These are phyloP conservation scores for Fusarium illudens DNA, from an alignment of 2,329 filamentous ascomycete species.

Conservation along the genomic window DNA sequence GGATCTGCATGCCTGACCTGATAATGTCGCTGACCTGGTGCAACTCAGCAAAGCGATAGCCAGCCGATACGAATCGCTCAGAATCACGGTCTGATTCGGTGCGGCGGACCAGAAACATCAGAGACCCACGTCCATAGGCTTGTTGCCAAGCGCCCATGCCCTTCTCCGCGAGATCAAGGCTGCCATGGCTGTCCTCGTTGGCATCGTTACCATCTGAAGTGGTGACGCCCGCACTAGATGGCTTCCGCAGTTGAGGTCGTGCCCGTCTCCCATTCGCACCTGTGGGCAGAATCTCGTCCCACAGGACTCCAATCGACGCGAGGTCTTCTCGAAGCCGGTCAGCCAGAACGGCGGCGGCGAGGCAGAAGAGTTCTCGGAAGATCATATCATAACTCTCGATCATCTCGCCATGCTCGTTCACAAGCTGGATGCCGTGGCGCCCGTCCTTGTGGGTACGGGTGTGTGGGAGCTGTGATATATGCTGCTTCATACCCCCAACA, in stretches of 20 bases:
- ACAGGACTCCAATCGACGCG: constrained; percentile 72
- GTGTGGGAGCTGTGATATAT: constrained; percentile 64
- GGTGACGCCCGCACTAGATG: constrained; percentile 14
- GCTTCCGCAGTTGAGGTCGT: constrained; percentile 25
- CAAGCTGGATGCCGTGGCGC: constrained; percentile 52
- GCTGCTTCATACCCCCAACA: constrained; percentile 75
- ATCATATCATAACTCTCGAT: constrained; percentile 77
- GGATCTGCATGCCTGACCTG: constrained; percentile 77
- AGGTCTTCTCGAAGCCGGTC: constrained; percentile 70
- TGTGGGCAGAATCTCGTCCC: constrained; percentile 78
- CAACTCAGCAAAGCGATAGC: constrained; percentile 79
- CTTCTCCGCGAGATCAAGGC: constrained; percentile 54
- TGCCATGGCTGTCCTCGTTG: constrained; percentile 32
- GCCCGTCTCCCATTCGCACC: constrained; percentile 51
- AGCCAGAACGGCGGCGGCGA: constrained; percentile 79
- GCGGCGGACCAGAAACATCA: constrained; percentile 80
- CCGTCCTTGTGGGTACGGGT: constrained; percentile 34
- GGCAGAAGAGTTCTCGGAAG: constrained; percentile 85
- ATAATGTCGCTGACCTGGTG: constrained; percentile 75
- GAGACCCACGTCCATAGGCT: constrained; percentile 73
- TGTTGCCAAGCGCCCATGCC: constrained; percentile 43
- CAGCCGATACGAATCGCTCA: constrained; percentile 71
- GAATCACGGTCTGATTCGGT: constrained; percentile 66
- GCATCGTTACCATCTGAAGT: constrained; percentile 14
- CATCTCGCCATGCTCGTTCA: constrained; percentile 63